These are phyloP conservation scores for Recurvomyces mirabilis DNA, from an alignment of 495 filamentous ascomycete species.

Conservation along the genomic window DNA sequence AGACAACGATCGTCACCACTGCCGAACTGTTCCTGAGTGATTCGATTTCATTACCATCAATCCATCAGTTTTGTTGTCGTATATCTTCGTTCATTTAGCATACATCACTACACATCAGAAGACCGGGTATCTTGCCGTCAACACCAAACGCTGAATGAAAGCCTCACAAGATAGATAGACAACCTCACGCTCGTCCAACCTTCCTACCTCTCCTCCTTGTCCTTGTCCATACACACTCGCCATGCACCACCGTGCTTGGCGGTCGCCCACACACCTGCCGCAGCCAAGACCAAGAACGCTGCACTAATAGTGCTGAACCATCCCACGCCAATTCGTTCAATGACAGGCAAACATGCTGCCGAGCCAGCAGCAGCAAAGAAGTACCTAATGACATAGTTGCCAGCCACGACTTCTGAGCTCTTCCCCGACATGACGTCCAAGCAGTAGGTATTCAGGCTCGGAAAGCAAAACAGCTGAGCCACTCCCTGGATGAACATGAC, in stretches of 20 bases:
- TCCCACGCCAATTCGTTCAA: constrained; percentile 56
- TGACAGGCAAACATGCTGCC: constrained; percentile 54
- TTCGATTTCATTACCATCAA: no score
- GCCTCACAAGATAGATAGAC: no score
- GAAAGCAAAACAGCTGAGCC: constrained; percentile 63
- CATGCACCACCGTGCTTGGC: constrained; percentile 45
- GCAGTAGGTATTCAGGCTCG: constrained; percentile 62
- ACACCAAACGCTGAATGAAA: no score
- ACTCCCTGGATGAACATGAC: constrained; percentile 63
- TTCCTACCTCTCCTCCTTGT: constrained; percentile 2
- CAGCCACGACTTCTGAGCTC: constrained; percentile 58
- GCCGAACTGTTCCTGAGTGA: background rate
- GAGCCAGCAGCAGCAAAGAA: constrained; percentile 54
- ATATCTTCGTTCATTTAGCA: no score
- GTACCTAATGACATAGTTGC: constrained; percentile 63
- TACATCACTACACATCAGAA: no score
- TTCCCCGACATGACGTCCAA: constrained; percentile 60
- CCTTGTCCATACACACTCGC: constrained; percentile 39
- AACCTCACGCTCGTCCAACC: background rate
- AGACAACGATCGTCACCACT: background rate
- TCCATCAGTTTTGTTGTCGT: no score
- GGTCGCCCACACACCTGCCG: constrained; percentile 36
- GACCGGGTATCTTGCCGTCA: no score
- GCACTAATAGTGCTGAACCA: constrained; percentile 38
- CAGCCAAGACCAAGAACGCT: constrained; percentile 40